phyloP scores from a whole-genome alignment of 345 rosid genomes.

The Eucalyptus sp. region DNA sequence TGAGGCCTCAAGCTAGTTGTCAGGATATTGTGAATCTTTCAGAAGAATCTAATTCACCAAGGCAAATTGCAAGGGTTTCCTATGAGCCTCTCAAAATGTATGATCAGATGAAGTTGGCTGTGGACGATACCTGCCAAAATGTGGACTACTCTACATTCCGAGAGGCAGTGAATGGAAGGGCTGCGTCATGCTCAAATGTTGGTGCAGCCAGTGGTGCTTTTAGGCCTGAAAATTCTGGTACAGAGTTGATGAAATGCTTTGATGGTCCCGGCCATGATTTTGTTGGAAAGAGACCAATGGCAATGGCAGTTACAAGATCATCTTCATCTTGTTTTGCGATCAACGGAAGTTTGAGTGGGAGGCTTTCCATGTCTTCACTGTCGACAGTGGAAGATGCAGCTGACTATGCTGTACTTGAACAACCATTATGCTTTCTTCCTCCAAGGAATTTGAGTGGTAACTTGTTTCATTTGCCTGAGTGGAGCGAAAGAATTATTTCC shows the following conservation, averaged over 20 bases:
- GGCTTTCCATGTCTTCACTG: conserved; percentile 2
- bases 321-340: conserved; percentile 11
- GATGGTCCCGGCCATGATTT: conserved; percentile 5
- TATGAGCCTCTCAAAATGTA: not conserved
- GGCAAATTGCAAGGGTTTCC: not conserved
- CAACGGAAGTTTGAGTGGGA: conserved; percentile 5
- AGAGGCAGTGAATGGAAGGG: conserved; percentile 1
- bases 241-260: conserved; percentile 6
- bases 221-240: conserved; percentile 1
- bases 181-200: conserved; percentile 4
- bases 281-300: conserved; percentile 8
- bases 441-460: conserved; percentile 3
- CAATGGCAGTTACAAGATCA: conserved; percentile 2
- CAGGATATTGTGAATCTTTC: conserved; percentile 5
- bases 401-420: conserved; percentile 1
- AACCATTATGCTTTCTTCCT: conserved; percentile 7
- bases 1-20: not conserved
- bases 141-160: conserved; percentile 3
- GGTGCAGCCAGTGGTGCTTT: not conserved
- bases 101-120: conserved; percentile 6
- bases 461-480: conserved; percentile 1
- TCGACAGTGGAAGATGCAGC: conserved; percentile 7
- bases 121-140: not conserved
- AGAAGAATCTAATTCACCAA: conserved; percentile 1
- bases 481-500: conserved; percentile 14